These are phyloP conservation scores for Blastomyces percursus DNA, from an alignment of 2,329 filamentous ascomycete species.

Conservation along the genomic window DNA sequence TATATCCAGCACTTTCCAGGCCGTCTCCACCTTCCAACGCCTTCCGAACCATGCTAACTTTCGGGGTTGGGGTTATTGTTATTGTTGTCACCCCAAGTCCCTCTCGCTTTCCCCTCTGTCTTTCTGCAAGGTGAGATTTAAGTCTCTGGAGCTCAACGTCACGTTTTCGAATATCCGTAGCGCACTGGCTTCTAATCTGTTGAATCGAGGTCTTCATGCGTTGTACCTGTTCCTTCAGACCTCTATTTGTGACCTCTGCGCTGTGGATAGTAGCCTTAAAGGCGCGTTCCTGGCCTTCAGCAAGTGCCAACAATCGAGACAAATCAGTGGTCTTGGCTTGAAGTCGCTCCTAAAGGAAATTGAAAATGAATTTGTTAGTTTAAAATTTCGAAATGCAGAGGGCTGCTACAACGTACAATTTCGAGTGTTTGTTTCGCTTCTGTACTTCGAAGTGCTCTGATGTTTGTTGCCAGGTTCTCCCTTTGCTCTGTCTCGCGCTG, in stretches of 20 bases:
- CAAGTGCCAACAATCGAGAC: constrained; percentile 44
- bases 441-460: constrained; percentile 65
- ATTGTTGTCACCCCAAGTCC: constrained; percentile 41
- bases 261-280: constrained; percentile 59
- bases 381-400: constrained; percentile 1
- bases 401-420: constrained; percentile 40
- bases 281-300: constrained; percentile 60
- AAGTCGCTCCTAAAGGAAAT: constrained; percentile 36
- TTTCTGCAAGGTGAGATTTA: constrained; percentile 72
- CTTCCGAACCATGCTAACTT: constrained; percentile 20
- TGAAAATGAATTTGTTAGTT: background rate
- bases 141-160: constrained; percentile 81
- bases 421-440: constrained; percentile 62
- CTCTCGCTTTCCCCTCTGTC: constrained; percentile 49
- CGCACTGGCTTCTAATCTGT: constrained; percentile 76
- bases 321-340: constrained; percentile 47
- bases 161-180: constrained; percentile 80
- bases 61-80: constrained; percentile 34
- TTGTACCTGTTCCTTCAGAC: constrained; percentile 72
- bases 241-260: constrained; percentile 61
- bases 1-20: constrained; percentile 50
- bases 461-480: constrained; percentile 67
- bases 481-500: constrained; percentile 83
- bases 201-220: constrained; percentile 68
- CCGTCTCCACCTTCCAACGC: constrained; percentile 29